Evolutionary conservation across 2,329 filamentous ascomycete species (phyloP).

Genomic region (Fusarium buharicum): DNA sequence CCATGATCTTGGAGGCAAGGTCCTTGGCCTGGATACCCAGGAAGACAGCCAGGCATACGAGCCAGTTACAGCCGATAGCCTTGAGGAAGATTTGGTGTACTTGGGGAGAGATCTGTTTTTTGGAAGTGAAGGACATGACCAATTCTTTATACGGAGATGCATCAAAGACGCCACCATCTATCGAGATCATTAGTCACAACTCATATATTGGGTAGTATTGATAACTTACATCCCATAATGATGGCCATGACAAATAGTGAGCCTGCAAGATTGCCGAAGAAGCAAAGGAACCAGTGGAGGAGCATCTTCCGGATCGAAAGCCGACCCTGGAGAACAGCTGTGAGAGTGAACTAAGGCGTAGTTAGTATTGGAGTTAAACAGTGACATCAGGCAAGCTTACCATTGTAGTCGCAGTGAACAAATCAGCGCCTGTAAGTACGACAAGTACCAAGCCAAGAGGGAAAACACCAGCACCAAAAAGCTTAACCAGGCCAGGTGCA

Average conservation of each 20-base stretch:
- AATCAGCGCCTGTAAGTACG: constrained; percentile 35
- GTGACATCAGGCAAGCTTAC: neutral
- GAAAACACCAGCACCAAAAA: constrained; percentile 39
- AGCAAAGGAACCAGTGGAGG: constrained; percentile 57
- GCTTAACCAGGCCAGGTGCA: constrained; percentile 37
- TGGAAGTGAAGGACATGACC: constrained; percentile 57
- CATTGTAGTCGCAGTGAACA: constrained; percentile 41
- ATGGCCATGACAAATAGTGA: constrained; percentile 59
- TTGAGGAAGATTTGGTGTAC: constrained; percentile 65
- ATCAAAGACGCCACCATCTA: constrained; percentile 57
- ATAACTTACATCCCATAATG: constrained; percentile 53
- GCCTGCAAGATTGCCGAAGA: constrained; percentile 61
- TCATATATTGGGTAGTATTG: accelerated
- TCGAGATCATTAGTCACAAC: neutral
- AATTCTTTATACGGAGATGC: constrained; percentile 56
- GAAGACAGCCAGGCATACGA: constrained; percentile 65
- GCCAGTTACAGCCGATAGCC: constrained; percentile 67
- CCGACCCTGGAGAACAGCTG: constrained; percentile 37
- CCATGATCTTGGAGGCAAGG: constrained; percentile 62
- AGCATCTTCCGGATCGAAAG: constrained; percentile 41
- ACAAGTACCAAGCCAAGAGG: constrained; percentile 38
- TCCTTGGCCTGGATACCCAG: constrained; percentile 61
- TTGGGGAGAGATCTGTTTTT: constrained; percentile 59
- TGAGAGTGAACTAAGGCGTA: constrained; percentile 32
- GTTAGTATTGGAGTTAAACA: neutral